These are phyloP conservation scores for Ulvella scutata DNA, from an alignment of 139 green algal genomes.

Conservation along the genomic window DNA sequence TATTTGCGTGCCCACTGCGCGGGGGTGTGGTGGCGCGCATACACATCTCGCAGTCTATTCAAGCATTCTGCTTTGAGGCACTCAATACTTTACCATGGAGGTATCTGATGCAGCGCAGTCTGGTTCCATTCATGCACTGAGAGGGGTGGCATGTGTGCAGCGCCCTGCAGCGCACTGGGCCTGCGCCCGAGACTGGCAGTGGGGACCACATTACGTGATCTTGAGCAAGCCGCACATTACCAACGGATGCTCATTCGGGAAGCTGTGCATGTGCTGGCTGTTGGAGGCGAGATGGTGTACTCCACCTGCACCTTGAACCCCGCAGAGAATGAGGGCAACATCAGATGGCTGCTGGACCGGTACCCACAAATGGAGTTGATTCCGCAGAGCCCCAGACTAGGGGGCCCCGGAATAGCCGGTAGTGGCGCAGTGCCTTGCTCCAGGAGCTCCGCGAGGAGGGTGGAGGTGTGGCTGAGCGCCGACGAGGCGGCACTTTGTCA, in stretches of 20 bases:
- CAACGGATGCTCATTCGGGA: constrained; percentile 53
- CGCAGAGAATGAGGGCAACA: constrained; percentile 80
- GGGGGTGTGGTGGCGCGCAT: too few species aligned
- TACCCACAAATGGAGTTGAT: constrained; percentile 44
- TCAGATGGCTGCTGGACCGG: constrained; percentile 64
- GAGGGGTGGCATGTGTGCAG: too few species aligned
- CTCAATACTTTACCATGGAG: too few species aligned
- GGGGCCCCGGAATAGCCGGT: constrained; percentile 35
- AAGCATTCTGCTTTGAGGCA: too few species aligned
- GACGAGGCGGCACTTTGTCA: constrained; percentile 59
- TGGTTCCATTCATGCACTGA: too few species aligned
- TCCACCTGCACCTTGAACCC: constrained; percentile 81
- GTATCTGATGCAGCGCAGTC: too few species aligned
- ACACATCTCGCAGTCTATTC: too few species aligned
- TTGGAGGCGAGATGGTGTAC: constrained; percentile 69
- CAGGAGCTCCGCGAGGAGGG: constrained; percentile 5
- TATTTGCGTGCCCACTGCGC: too few species aligned
- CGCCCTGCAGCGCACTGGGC: constrained; percentile 76
- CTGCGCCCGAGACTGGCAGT: constrained; percentile 56
- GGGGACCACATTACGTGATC: constrained; percentile 17
- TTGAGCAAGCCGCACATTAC: constrained; percentile 37
- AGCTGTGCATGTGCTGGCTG: constrained; percentile 56
- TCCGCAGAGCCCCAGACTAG: constrained; percentile 30
- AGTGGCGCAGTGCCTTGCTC: not conserved
- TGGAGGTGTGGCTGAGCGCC: constrained; percentile 35